Conservation (phyloP, 2,329 filamentous ascomycete species). For the Zarea fungicola region DNA sequence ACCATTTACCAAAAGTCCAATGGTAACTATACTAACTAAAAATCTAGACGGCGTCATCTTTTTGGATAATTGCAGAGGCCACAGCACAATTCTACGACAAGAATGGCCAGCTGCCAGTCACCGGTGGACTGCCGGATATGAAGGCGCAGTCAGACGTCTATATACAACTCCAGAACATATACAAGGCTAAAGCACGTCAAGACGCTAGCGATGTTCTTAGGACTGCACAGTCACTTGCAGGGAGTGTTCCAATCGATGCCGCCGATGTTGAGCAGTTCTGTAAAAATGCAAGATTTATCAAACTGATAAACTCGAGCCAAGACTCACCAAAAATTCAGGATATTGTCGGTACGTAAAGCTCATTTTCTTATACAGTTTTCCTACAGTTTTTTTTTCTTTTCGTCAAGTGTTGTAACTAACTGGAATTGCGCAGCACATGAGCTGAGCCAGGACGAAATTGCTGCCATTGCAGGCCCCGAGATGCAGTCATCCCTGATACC, state of each 20-base stretch:
- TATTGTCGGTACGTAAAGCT: slow-evolving; percentile 46
- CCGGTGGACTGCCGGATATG: slow-evolving; percentile 92
- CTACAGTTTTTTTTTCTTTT: not conserved
- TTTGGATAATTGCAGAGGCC: slow-evolving; percentile 86
- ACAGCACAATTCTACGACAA: slow-evolving; percentile 70
- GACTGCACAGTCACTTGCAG: slow-evolving; percentile 49
- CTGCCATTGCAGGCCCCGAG: slow-evolving; percentile 39
- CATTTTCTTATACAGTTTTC: not conserved
- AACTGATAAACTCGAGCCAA: slow-evolving; percentile 62
- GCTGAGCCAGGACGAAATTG: slow-evolving; percentile 48
- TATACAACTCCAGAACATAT: slow-evolving; percentile 84
- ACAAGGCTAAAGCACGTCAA: slow-evolving; percentile 78
- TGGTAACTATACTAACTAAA: slow-evolving; percentile 21
- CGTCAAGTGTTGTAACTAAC: not conserved
- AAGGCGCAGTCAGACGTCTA: slow-evolving; percentile 91
- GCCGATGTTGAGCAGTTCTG: slow-evolving; percentile 86
- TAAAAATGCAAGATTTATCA: slow-evolving; percentile 91
- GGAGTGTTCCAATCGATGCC: slow-evolving; percentile 52
- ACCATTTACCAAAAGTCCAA: slow-evolving; percentile 12
- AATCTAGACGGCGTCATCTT: slow-evolving; percentile 51
- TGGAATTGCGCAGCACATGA: slow-evolving; percentile 42
- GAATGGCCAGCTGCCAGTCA: slow-evolving; percentile 71
- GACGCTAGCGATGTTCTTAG: slow-evolving; percentile 72
- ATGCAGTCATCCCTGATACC: slow-evolving; percentile 57
- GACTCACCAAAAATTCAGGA: slow-evolving; percentile 44